Base-by-base conservation (phyloP, 306 rosid species). In the Carpinus fangiana region DNA sequence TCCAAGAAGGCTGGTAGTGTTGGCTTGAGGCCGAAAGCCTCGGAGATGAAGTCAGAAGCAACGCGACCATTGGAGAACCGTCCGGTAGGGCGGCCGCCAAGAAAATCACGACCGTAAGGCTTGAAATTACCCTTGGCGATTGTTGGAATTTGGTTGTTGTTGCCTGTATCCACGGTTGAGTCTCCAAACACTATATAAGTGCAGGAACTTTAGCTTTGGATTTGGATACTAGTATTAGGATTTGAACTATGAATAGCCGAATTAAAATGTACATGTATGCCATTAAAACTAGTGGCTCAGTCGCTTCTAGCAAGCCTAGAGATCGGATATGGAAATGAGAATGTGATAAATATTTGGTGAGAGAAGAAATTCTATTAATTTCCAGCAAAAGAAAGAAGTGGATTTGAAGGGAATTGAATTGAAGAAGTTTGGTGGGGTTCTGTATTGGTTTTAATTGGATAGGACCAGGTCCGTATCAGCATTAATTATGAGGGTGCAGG, bases 71-170 rank as follows among this genome's bases (percentile, higher is more conserved):
- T 89, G 50, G 87, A 89, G 85, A 91, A 89, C 2, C 92, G 59
- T 4, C 92, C 88, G 0, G 92, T 91, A 0, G 96, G 83, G 18
- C 12, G 62, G 3, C 93, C 88, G 18, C 83, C 79, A 0, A 60
- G 73, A 52, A 91, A 89, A 59, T 91, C 93, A 9, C 87, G 76
- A 1, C 93, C 96, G 54, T 91, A 91, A 5, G 96, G 93, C 76
- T 74, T 17, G 64, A 91, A 87, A 50, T 91, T 89, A 84, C 90
- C 78, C 34, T 66, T 84, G 0, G 92, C 90, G 1, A 91, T 78
- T 18, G 92, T 91, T n/a, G 90, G 93, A 77, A 87, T 87, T 87
- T 83, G 86, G 73, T 91, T 89, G 83, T 86, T 91, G 90, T 91
- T 91, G 0, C 93, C 93, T 10, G 93, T 86, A 61, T 91, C 93